Percentiles rank a stretch among this genome's conserved stretches.
These are phyloP conservation scores for Debaryomyces prosopidis DNA, from an alignment of 805 yeast species.

Conservation along the genomic window DNA sequence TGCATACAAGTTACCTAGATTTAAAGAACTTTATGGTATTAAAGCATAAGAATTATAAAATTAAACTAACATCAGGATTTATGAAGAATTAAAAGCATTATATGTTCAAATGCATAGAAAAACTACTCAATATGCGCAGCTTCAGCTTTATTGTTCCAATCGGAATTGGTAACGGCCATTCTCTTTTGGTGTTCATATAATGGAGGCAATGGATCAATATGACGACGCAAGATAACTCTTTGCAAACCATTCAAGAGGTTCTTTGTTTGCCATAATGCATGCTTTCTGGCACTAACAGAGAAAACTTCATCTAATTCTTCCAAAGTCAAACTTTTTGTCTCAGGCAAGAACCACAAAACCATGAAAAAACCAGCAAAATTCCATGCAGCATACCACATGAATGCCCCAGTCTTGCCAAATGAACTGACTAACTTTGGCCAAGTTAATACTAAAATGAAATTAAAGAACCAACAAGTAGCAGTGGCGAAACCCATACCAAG, in stretches of 20 bases:
- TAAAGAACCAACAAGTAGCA: constrained; percentile 73
- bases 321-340: constrained; percentile 64
- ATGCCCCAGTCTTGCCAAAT: constrained; percentile 80
- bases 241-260: constrained; percentile 44
- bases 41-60: too few species aligned
- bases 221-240: constrained; percentile 44
- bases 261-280: constrained; percentile 46
- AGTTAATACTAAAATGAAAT: constrained; percentile 67
- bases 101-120: background rate
- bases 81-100: too few species aligned
- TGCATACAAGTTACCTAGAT: too few species aligned
- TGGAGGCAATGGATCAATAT: constrained; percentile 52
- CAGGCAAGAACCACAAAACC: constrained; percentile 71
- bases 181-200: constrained; percentile 53
- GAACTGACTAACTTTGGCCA: constrained; percentile 73
- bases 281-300: constrained; percentile 55
- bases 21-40: too few species aligned
- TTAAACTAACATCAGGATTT: too few species aligned
- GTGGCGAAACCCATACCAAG: constrained; percentile 80
- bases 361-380: constrained; percentile 68
- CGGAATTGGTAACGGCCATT: constrained; percentile 58
- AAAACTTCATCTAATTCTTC: constrained; percentile 79
- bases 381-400: constrained; percentile 88
- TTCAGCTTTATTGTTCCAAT: constrained; percentile 63
- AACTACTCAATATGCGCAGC: constrained; percentile 49